Evolutionary conservation across 805 yeast species (phyloP), one percentile per base, ranked within the genome.

Genomic region (Candida argentea): DNA sequence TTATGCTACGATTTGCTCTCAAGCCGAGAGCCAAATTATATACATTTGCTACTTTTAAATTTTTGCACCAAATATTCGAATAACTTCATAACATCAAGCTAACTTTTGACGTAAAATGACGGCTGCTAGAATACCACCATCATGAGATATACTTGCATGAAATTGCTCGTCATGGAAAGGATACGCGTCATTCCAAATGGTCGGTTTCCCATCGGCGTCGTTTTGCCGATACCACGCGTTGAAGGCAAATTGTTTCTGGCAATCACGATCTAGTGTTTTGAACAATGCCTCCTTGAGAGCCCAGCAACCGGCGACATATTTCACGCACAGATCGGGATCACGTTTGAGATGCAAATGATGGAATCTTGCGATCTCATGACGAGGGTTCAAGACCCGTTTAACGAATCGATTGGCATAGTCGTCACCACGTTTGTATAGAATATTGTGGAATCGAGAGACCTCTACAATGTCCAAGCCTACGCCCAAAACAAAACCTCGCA

Each of bases 231-330:
- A 72, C 86, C 91, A 82, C 4, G 70, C 47, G 5, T 55, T 63
- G 57, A 82, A 78, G 16, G 43, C 46, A 43, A 79, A 80, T 2
- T 5, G 5, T n/a, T 28, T 27, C 46, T 82, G 91, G 22, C 67
- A 70, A 3, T 35, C 36, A 1, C 40, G 28, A 26, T 63, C 69
- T 32, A 82, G 47, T 0, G 76, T 61, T 47, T 82, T 82, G 47
- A 58, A 82, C 6, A 79, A 43, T 1, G 91, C 87, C 41, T 82
- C 93, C 38, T 82, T 82, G 6, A 70, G 55, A 6, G 85, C 76
- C 93, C 93, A 82, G 12, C 51, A 40, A 3, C 73, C 71, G 1
- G 83, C 69, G 12, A 80, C 46, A 3, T 58, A 43, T 20, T 45
- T 44, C 6, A 56, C 47, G 22, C 58, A 46, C 6, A 42, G 36